Conservation (phyloP, 2,329 filamentous ascomycete genomes). For the Chaetomium olivaceum region DNA sequence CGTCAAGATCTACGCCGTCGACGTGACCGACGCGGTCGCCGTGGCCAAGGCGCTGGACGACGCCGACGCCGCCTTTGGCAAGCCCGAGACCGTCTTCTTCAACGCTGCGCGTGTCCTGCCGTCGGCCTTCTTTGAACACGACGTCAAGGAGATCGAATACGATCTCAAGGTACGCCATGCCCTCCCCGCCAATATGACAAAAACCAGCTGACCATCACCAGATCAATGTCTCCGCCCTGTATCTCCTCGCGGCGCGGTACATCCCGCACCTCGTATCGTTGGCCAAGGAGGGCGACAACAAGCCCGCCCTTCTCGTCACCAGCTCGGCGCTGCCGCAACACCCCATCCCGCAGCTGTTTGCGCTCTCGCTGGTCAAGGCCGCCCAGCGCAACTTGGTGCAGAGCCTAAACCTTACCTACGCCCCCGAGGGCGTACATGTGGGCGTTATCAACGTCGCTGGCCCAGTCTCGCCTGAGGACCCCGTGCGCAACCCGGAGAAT, state of each 20-base stretch:
- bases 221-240: conserved; percentile 51
- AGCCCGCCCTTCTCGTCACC: conserved; percentile 51
- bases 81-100: conserved; percentile 52
- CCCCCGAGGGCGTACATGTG: conserved; percentile 45
- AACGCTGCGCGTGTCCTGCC: conserved; percentile 53
- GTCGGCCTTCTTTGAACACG: conserved; percentile 44
- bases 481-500: conserved; percentile 45
- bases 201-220: conserved; percentile 26
- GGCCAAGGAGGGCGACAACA: conserved; percentile 36
- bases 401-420: conserved; percentile 45
- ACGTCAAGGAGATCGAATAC: conserved; percentile 47
- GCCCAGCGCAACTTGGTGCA: conserved; percentile 53
- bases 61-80: conserved; percentile 44
- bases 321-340: conserved; percentile 49
- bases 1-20: conserved; percentile 47
- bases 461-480: conserved; percentile 42
- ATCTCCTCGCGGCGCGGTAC: conserved; percentile 49
- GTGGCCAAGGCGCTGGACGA: conserved; percentile 44
- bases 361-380: conserved; percentile 52
- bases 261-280: conserved; percentile 45
- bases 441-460: conserved; percentile 51
- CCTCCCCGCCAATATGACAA: not conserved
- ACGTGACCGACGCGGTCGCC: conserved; percentile 44
- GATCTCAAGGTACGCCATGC: conserved; percentile 48
- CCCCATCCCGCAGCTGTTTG: conserved; percentile 50